phyloP scores from a whole-genome alignment of 208 protist genomes.

The Trypanosoma cruzi region DNA sequence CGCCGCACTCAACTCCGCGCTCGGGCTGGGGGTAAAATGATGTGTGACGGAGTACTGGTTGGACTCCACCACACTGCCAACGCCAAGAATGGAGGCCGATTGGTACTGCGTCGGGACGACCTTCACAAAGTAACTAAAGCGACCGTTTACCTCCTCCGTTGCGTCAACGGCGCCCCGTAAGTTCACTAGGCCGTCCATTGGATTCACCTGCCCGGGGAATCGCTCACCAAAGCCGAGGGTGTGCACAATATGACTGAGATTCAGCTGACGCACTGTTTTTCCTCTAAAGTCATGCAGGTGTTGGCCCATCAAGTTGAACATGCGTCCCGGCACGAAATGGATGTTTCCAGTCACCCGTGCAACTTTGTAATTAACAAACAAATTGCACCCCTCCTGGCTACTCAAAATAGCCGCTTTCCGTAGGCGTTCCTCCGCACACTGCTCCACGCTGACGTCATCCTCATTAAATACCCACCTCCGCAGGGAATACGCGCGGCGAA shows the following conservation, averaged over 20 bases:
- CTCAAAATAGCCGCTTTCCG: constrained; percentile 22
- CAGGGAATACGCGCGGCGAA: constrained; percentile 56
- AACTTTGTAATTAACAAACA: constrained; percentile 65
- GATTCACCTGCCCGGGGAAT: constrained; percentile 80
- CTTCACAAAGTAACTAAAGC: constrained; percentile 91
- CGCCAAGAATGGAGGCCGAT: constrained; percentile 32
- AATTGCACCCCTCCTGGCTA: constrained; percentile 78
- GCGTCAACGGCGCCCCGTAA: constrained; percentile 25
- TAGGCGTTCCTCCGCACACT: constrained; percentile 72
- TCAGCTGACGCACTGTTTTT: constrained; percentile 45
- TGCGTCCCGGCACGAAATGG: constrained; percentile 76
- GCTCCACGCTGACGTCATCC: constrained; percentile 58
- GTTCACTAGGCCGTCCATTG: constrained; percentile 58
- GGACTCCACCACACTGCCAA: constrained; percentile 44
- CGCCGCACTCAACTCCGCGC: background rate
- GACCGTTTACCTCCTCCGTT: constrained; percentile 48
- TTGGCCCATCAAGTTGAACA: constrained; percentile 42
- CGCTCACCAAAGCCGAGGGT: constrained; percentile 75
- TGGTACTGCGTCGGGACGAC: constrained; percentile 87
- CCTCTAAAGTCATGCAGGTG: constrained; percentile 63
- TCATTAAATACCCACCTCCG: constrained; percentile 71
- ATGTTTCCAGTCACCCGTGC: constrained; percentile 84
- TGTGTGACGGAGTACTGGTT: constrained; percentile 93
- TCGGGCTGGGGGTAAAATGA: constrained; percentile 52
- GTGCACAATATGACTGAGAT: constrained; percentile 84